Evolutionary conservation across 2,329 filamentous ascomycete genomes (phyloP).

Genomic region (Trichophyton benhamiae): DNA sequence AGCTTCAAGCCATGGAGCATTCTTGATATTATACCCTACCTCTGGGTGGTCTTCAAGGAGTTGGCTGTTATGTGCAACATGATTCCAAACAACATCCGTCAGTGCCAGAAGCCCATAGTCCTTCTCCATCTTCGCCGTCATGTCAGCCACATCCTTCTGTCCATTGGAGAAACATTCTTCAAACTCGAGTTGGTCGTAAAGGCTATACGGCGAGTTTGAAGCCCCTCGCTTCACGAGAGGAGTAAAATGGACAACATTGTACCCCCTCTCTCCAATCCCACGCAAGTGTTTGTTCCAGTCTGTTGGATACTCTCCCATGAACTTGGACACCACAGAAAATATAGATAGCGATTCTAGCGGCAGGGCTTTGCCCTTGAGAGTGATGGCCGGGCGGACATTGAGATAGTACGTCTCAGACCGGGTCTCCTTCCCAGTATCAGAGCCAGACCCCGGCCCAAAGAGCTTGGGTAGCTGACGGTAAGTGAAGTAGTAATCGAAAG

Average conservation of each 20-base stretch:
- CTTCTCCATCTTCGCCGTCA: constrained; percentile 71
- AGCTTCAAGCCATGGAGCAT: constrained; percentile 59
- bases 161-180: constrained; percentile 79
- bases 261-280: constrained; percentile 80
- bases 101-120: constrained; percentile 75
- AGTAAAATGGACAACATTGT: constrained; percentile 99
- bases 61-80: constrained; percentile 87
- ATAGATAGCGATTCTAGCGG: constrained; percentile 79
- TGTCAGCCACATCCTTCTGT: constrained; percentile 62
- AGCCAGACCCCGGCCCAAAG: constrained; percentile 36
- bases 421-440: constrained; percentile 29
- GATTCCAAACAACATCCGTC: constrained; percentile 96
- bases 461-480: constrained; percentile 78
- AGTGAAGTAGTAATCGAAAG: constrained; percentile 89
- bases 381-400: constrained; percentile 74
- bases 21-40: constrained; percentile 84
- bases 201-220: constrained; percentile 94
- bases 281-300: constrained; percentile 84
- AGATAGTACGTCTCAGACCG: constrained; percentile 77
- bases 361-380: constrained; percentile 58
- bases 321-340: constrained; percentile 93
- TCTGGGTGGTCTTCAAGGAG: constrained; percentile 94
- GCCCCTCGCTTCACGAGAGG: constrained; percentile 76
- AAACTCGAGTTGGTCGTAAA: constrained; percentile 84
- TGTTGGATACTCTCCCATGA: constrained; percentile 82